phyloP scores from a whole-genome alignment of 1,139 yeast genomes.

The Sugiyamaella castrensis region DNA sequence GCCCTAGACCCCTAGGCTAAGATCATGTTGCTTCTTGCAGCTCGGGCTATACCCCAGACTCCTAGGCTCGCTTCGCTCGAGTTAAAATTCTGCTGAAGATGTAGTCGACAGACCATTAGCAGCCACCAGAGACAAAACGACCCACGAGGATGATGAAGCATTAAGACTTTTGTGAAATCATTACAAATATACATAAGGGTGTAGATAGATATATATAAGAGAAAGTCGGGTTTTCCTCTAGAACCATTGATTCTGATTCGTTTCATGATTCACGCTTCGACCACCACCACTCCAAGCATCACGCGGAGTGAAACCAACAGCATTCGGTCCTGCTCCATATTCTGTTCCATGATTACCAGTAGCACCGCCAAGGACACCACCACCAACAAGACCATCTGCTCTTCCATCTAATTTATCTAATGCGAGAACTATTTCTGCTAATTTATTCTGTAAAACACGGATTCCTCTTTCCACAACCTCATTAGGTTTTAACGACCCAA shows the following conservation, averaged over 20 bases:
- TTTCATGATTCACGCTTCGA: too few species aligned
- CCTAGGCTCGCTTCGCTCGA: too few species aligned
- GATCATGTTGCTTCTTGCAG: neutral
- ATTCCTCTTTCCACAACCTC: constrained; percentile 85
- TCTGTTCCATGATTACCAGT: constrained; percentile 10
- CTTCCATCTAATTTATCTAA: constrained; percentile 46
- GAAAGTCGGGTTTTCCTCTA: too few species aligned
- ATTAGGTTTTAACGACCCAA: constrained; percentile 84
- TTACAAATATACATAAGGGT: neutral
- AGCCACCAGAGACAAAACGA: too few species aligned
- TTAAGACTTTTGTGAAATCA: too few species aligned
- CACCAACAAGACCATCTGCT: neutral
- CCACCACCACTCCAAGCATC: constrained; percentile 1
- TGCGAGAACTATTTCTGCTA: constrained; percentile 85
- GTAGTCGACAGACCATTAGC: too few species aligned
- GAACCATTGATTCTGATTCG: constrained; percentile 14
- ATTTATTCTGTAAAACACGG: constrained; percentile 78
- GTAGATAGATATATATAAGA: too few species aligned
- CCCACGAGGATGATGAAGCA: too few species aligned
- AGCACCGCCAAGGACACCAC: constrained; percentile 7
- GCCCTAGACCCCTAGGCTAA: neutral
- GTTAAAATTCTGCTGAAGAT: too few species aligned
- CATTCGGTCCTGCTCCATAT: constrained; percentile 4
- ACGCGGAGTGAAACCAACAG: neutral
- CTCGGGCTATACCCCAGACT: constrained; percentile 2